phyloP scores from a whole-genome alignment of 2,329 filamentous ascomycete genomes.

The Ploettnerulaceae sp. region DNA sequence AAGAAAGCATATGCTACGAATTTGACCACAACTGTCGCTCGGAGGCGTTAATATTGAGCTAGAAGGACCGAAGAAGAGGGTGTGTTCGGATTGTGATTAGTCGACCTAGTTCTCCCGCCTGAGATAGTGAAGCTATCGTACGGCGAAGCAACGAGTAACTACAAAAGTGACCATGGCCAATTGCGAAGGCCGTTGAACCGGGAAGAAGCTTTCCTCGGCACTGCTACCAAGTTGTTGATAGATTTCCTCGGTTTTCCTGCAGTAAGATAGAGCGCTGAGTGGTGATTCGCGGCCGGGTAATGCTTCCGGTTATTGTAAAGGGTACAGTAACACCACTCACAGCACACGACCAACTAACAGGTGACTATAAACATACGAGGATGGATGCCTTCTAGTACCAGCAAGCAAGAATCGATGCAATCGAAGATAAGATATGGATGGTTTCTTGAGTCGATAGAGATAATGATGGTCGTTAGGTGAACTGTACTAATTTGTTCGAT shows the following conservation, averaged over 20 bases:
- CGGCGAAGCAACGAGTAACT: not conserved
- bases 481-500: too few species aligned
- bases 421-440: not conserved
- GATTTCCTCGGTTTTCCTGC: too few species aligned
- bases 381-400: not conserved
- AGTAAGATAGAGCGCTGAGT: not conserved
- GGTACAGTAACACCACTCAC: not conserved
- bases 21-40: not conserved
- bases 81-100: not conserved
- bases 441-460: too few species aligned
- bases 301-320: not conserved
- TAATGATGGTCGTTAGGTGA: too few species aligned
- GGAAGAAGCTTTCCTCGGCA: not conserved
- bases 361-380: slow-evolving; percentile 1
- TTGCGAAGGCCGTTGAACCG: not conserved
- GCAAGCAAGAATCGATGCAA: not conserved
- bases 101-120: too few species aligned
- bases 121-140: not conserved
- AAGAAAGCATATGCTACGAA: not conserved
- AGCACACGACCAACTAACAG: slow-evolving; percentile 4
- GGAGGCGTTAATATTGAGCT: slow-evolving; percentile 11
- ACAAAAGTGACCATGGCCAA: not conserved
- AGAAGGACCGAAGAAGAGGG: slow-evolving; percentile 16
- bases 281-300: not conserved
- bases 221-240: not conserved